Conservation (phyloP, 2,329 filamentous ascomycete species). For the Sodiomyces alkalinus region DNA sequence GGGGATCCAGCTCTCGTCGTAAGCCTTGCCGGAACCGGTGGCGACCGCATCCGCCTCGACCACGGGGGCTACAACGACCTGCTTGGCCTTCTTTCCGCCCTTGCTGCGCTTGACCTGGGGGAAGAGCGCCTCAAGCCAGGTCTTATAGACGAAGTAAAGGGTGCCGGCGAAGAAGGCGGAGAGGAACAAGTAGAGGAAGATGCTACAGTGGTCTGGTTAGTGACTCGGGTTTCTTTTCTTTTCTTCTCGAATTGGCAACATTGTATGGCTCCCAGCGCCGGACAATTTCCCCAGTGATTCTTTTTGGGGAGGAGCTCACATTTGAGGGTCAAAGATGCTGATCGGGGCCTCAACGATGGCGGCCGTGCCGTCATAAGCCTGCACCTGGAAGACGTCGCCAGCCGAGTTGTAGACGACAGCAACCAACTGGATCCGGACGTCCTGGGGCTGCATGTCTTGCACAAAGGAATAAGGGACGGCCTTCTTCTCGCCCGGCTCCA, state of each 20-base stretch:
- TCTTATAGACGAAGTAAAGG: slow-evolving; percentile 94
- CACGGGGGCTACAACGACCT: slow-evolving; percentile 46
- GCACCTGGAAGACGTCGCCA: slow-evolving; percentile 58
- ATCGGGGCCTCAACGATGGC: slow-evolving; percentile 80
- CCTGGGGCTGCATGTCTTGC: slow-evolving; percentile 85
- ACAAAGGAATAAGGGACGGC: slow-evolving; percentile 70
- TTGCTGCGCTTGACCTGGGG: slow-evolving; percentile 68
- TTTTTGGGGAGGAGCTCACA: no score
- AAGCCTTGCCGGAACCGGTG: slow-evolving; percentile 53
- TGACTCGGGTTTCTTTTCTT: no score
- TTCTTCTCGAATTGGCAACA: no score
- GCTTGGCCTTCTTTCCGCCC: slow-evolving; percentile 52
- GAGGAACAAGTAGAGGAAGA: slow-evolving; percentile 95
- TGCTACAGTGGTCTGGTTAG: slow-evolving; percentile 33
- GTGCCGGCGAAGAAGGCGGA: slow-evolving; percentile 61
- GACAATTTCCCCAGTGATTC: no score
- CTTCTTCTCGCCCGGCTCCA: slow-evolving; percentile 63
- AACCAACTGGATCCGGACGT: slow-evolving; percentile 62
- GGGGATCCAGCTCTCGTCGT: slow-evolving; percentile 91
- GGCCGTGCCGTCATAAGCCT: slow-evolving; percentile 69
- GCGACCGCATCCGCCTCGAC: slow-evolving; percentile 58
- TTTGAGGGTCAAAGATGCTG: slow-evolving; percentile 87
- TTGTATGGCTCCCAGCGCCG: no score
- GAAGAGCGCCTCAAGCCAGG: slow-evolving; percentile 93
- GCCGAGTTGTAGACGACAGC: slow-evolving; percentile 56